These are phyloP conservation scores for Termitomyces sp. DNA, from an alignment of 768 basidiomycete species.

Conservation along the genomic window DNA sequence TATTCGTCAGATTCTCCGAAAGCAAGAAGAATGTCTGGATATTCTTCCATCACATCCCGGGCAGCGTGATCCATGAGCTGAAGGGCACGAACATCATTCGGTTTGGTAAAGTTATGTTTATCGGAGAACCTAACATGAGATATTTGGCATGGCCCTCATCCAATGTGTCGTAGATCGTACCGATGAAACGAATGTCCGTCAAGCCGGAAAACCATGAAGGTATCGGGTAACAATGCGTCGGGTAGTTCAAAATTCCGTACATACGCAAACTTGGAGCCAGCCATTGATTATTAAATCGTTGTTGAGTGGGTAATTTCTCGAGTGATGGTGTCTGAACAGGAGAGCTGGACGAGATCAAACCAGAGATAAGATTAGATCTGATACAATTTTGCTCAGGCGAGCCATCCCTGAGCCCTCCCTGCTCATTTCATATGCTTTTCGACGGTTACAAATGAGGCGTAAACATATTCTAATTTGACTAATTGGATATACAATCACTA, in stretches of 20 bases:
- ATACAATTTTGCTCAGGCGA: neutral
- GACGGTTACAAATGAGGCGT: neutral
- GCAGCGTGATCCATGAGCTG: slow-evolving; percentile 93
- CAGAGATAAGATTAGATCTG: neutral
- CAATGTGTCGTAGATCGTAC: slow-evolving; percentile 30
- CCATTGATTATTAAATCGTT: slow-evolving; percentile 47
- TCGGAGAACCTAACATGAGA: slow-evolving; percentile 67
- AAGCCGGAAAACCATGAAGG: slow-evolving; percentile 79
- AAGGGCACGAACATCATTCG: slow-evolving; percentile 86
- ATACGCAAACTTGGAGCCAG: slow-evolving; percentile 88
- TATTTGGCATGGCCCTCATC: neutral
- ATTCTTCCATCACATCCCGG: slow-evolving; percentile 70
- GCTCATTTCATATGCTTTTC: neutral
- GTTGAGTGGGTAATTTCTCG: no score
- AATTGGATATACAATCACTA: neutral
- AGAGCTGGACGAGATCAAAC: no score
- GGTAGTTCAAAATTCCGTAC: slow-evolving; percentile 87
- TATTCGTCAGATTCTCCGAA: slow-evolving; percentile 99
- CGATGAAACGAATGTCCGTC: slow-evolving; percentile 95
- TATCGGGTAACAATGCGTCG: slow-evolving; percentile 77
- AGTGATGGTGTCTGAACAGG: neutral
- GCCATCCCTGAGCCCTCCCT: neutral
- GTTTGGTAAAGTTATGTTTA: slow-evolving; percentile 77
- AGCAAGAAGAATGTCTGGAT: slow-evolving; percentile 77
- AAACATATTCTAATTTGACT: neutral